Conservation (phyloP, 257 asterid species). For the Petrea volubilis region DNA sequence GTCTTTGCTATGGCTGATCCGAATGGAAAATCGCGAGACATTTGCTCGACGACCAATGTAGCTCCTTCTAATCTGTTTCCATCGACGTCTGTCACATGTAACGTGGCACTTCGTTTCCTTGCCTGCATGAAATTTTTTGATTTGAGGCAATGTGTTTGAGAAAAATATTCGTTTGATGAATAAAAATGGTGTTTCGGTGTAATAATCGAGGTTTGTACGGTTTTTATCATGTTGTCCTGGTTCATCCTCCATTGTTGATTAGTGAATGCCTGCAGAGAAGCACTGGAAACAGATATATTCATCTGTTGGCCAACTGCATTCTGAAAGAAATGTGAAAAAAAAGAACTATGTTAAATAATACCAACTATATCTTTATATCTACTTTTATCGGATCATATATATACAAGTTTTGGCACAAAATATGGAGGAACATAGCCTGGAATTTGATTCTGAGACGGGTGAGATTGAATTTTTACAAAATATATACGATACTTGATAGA, state of each 20-base stretch:
- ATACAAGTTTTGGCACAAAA: too few species aligned
- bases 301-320: constrained; percentile 23
- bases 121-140: constrained; percentile 29
- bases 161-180: not conserved
- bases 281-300: constrained; percentile 37
- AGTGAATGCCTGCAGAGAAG: constrained; percentile 61
- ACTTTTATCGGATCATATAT: too few species aligned
- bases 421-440: too few species aligned
- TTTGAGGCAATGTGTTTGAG: not conserved
- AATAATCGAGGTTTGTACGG: constrained; percentile 29
- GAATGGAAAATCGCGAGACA: constrained; percentile 56
- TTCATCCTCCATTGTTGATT: constrained; percentile 42
- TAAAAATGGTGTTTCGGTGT: not conserved
- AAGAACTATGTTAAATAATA: not conserved
- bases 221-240: constrained; percentile 39
- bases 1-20: constrained; percentile 53
- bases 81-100: constrained; percentile 46
- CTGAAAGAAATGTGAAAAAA: constrained; percentile 27
- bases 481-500: too few species aligned
- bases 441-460: too few species aligned
- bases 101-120: constrained; percentile 47
- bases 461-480: too few species aligned
- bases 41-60: constrained; percentile 41
- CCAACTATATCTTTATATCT: too few species aligned
- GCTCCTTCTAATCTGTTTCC: constrained; percentile 50